phyloP scores from a whole-genome alignment of 2,329 filamentous ascomycete genomes.

The Ilyonectria robusta region DNA sequence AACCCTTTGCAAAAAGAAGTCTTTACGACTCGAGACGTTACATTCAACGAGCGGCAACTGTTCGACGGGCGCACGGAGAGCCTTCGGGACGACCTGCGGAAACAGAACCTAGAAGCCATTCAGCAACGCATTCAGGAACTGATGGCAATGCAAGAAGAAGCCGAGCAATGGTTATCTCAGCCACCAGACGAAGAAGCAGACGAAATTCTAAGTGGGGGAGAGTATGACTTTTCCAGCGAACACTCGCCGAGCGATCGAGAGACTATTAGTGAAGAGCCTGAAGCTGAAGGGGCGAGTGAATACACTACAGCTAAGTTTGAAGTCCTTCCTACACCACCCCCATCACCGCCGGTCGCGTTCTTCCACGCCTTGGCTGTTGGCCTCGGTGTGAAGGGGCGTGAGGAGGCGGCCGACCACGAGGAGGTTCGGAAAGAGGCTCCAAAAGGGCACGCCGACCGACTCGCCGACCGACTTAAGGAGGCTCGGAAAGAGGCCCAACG shows the following conservation, averaged over 20 bases:
- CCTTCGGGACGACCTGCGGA: not conserved
- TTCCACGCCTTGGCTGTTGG: not conserved
- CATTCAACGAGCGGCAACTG: not conserved
- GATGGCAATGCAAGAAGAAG: not conserved
- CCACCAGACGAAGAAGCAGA: not conserved
- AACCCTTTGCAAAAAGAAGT: not conserved
- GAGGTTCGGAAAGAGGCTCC: not conserved
- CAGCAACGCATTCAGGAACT: not conserved
- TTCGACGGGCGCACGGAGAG: not conserved
- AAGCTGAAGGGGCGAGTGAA: not conserved
- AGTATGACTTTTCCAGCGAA: not conserved
- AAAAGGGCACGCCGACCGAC: not conserved
- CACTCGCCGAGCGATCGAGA: not conserved
- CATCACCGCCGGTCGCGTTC: not conserved
- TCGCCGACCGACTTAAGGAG: not conserved
- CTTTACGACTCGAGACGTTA: not conserved
- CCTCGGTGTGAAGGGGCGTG: not conserved
- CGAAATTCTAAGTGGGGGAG: too few relatives aligned
- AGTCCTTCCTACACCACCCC: not conserved
- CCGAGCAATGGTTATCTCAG: not conserved
- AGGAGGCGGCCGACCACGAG: not conserved
- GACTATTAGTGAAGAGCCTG: not conserved
- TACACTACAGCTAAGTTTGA: not conserved
- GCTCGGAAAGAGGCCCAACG: not conserved
- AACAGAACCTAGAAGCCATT: not conserved